phyloP scores from a whole-genome alignment of 768 basidiomycete genomes.

The Suillus hirtellus region DNA sequence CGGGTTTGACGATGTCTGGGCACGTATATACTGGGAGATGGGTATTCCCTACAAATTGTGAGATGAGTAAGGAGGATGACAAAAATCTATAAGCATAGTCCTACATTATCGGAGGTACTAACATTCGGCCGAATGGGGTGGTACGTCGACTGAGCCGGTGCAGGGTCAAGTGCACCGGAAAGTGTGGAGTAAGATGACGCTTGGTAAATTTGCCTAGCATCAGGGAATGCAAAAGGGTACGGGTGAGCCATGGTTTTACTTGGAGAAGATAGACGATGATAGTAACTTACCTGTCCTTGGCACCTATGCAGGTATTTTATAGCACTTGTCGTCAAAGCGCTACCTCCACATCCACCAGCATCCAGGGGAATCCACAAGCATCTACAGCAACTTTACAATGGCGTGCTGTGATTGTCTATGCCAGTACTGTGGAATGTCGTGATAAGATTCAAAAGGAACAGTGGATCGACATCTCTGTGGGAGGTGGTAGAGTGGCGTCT shows the following conservation, averaged over 20 bases:
- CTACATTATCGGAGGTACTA: neutral
- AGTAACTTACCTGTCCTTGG: neutral
- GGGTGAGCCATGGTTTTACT: conserved; percentile 21
- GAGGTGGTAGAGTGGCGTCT: neutral
- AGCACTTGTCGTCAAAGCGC: neutral
- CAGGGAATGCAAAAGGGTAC: conserved; percentile 26
- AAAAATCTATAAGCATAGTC: neutral
- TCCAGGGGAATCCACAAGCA: neutral
- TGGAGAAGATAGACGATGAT: neutral
- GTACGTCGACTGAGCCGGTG: neutral
- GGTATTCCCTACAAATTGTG: neutral
- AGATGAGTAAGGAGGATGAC: neutral
- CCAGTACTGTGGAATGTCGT: neutral
- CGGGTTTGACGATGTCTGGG: conserved; percentile 12
- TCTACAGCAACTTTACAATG: conserved; percentile 4
- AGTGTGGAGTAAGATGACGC: neutral
- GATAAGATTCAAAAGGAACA: neutral
- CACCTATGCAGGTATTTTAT: neutral
- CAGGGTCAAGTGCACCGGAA: neutral
- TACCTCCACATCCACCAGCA: conserved; percentile 1
- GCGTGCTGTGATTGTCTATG: neutral
- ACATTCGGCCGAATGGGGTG: neutral
- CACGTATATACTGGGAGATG: conserved; percentile 1
- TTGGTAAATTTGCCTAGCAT: conserved; percentile 4
- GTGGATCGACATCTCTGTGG: neutral